Evolutionary conservation across 2,329 filamentous ascomycete genomes (phyloP).

Genomic region (Ceratocystis papillata): DNA sequence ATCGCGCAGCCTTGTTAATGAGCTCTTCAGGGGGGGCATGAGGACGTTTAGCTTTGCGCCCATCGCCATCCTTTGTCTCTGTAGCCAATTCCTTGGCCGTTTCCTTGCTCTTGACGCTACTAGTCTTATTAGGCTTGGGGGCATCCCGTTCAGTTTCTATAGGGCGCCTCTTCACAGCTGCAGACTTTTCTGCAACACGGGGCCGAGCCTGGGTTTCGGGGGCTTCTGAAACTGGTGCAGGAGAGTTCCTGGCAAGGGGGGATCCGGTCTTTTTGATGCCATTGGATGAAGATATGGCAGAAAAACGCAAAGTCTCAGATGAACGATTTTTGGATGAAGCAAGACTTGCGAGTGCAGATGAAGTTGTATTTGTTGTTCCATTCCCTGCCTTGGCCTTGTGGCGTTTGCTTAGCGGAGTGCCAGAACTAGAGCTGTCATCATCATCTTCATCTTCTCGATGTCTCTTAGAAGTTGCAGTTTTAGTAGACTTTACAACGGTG

Average conservation of each 20-base stretch:
- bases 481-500: background rate
- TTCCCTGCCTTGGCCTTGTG: conserved; percentile 39
- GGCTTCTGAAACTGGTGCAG: conserved; percentile 17
- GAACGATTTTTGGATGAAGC: background rate
- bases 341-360: background rate
- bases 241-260: conserved; percentile 13
- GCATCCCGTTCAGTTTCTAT: conserved; percentile 23
- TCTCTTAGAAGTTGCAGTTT: conserved; percentile 38
- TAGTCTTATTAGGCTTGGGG: conserved; percentile 11
- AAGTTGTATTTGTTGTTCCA: background rate
- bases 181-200: conserved; percentile 28
- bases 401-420: conserved; percentile 48
- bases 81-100: conserved; percentile 22
- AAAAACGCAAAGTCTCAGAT: conserved; percentile 17
- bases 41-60: conserved; percentile 29
- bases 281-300: conserved; percentile 17
- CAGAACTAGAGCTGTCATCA: conserved; percentile 48
- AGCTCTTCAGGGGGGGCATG: conserved; percentile 33
- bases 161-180: conserved; percentile 29
- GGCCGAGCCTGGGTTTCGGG: conserved; percentile 8
- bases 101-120: conserved; percentile 15
- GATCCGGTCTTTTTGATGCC: conserved; percentile 16
- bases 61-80: conserved; percentile 25
- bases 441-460: conserved; percentile 41
- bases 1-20: conserved; percentile 43